phyloP scores from a whole-genome alignment of 1,284 basidiomycete species.

The Microbotryum violaceum region DNA sequence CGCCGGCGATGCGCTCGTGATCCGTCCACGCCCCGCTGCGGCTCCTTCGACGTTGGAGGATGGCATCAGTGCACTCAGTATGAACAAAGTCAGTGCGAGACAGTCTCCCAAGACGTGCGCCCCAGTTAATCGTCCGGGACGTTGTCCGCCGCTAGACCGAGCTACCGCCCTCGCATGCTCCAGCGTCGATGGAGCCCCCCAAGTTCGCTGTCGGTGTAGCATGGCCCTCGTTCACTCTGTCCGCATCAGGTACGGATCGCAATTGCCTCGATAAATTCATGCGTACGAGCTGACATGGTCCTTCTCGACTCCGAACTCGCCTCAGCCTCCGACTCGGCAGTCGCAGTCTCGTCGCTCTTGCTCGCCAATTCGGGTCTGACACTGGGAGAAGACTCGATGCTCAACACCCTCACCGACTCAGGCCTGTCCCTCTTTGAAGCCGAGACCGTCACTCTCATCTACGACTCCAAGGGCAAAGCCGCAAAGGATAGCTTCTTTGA shows the following conservation, averaged over 20 bases:
- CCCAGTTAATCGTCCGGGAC: background rate
- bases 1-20: slow-evolving; percentile 61
- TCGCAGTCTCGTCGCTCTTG: slow-evolving; percentile 23
- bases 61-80: slow-evolving; percentile 16
- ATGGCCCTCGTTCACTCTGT: slow-evolving; percentile 37
- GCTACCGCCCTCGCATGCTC: too few species aligned
- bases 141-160: background rate
- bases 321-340: slow-evolving; percentile 14
- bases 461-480: slow-evolving; percentile 28
- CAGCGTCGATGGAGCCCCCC: background rate
- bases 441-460: slow-evolving; percentile 29
- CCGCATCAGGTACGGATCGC: slow-evolving; percentile 15
- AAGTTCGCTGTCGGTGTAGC: slow-evolving; percentile 33
- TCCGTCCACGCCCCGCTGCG: slow-evolving; percentile 42
- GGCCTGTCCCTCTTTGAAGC: slow-evolving; percentile 34
- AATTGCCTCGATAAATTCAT: background rate
- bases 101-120: too few species aligned
- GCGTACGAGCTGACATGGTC: background rate
- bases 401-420: slow-evolving; percentile 20
- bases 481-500: slow-evolving; percentile 42
- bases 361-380: slow-evolving; percentile 28
- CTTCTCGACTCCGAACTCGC: background rate
- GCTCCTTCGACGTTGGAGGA: slow-evolving; percentile 10
- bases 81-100: slow-evolving; percentile 17
- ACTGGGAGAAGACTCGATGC: slow-evolving; percentile 18